A percentile compares a stretch with the other conserved stretches of the same genome.
phyloP scores from a whole-genome alignment of 169 alveolate species.

The Amoebophrya sp. region DNA sequence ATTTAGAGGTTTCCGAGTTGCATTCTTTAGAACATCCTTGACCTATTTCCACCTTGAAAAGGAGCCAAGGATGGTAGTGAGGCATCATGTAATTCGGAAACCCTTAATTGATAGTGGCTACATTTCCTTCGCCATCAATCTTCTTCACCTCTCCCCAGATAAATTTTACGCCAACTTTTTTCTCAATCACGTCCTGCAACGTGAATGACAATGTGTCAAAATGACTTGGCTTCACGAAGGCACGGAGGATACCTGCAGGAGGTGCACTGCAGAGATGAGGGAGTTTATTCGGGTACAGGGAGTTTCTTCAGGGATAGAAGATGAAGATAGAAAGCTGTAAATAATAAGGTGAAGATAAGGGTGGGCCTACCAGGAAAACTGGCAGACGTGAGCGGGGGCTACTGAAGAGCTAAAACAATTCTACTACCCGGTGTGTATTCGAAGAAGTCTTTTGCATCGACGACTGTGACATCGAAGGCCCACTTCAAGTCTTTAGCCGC shows the following conservation, averaged over 20 bases:
- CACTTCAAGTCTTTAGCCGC: slow-evolving; percentile 36
- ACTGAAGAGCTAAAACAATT: not conserved
- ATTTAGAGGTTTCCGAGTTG: no score
- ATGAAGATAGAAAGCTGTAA: not conserved
- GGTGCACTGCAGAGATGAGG: not conserved
- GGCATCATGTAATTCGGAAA: no score
- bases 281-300: not conserved
- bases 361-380: no score
- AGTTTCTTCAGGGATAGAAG: not conserved
- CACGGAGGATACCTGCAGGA: slow-evolving; percentile 39
- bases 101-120: slow-evolving; percentile 35
- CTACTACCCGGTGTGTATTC: slow-evolving; percentile 31
- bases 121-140: slow-evolving; percentile 39
- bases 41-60: no score
- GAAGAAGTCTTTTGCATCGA: slow-evolving; percentile 39
- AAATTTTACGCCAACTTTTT: slow-evolving; percentile 47
- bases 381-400: not conserved
- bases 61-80: no score
- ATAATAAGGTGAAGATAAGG: not conserved
- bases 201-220: slow-evolving; percentile 42
- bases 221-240: slow-evolving; percentile 46
- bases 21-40: no score
- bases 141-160: slow-evolving; percentile 50
- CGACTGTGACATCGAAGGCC: slow-evolving; percentile 41
- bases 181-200: slow-evolving; percentile 45